phyloP scores from a whole-genome alignment of 139 green algal species.

The Ettlia oleoabundans region DNA sequence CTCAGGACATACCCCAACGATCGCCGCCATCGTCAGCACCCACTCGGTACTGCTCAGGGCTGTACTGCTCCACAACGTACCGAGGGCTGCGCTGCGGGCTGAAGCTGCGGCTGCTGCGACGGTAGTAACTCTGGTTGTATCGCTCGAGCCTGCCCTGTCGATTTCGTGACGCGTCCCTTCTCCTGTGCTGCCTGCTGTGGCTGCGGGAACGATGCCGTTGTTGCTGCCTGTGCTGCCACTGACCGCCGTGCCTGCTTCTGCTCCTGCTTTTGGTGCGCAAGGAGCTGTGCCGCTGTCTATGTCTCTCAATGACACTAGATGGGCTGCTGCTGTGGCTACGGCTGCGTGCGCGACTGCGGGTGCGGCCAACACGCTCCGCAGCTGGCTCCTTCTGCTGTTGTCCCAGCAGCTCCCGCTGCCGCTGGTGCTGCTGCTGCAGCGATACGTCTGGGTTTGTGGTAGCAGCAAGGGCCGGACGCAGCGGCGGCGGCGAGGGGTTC shows the following conservation, averaged over 20 bases:
- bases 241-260: not conserved
- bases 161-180: no score
- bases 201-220: not conserved
- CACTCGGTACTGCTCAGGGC: not conserved
- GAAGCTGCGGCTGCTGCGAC: not conserved
- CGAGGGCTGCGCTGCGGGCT: not conserved
- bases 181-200: not conserved
- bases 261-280: not conserved
- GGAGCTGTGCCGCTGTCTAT: not conserved
- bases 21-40: not conserved
- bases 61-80: not conserved
- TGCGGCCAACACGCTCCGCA: not conserved
- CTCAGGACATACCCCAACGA: constrained; percentile 14
- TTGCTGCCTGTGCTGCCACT: constrained; percentile 2
- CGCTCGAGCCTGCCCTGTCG: no score
- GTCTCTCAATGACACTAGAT: no score
- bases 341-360: not conserved
- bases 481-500: constrained; percentile 11
- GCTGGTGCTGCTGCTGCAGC: no score
- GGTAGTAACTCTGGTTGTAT: no score
- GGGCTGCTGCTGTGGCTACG: constrained; percentile 2
- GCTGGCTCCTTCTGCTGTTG: not conserved
- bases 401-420: not conserved
- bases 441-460: no score
- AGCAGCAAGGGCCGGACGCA: not conserved